Conservation (phyloP, 768 basidiomycete species). For the Lyophyllum atratum region DNA sequence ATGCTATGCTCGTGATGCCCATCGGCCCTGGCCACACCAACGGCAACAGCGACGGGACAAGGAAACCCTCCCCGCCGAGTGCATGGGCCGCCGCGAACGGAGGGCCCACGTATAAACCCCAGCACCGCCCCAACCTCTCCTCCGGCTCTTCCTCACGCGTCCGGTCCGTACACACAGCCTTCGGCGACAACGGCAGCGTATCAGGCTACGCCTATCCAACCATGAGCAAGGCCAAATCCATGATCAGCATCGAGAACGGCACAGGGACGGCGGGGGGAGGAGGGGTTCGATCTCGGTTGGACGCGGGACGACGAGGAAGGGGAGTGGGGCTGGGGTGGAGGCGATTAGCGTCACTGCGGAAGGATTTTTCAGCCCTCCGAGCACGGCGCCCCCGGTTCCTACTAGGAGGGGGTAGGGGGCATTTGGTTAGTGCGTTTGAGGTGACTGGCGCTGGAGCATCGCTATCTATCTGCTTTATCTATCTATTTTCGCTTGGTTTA, state of each 20-base stretch:
- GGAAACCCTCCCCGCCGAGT: constrained; percentile 30
- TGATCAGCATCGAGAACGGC: constrained; percentile 65
- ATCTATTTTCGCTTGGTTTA: background rate
- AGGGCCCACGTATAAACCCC: constrained; percentile 31
- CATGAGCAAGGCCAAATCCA: constrained; percentile 51
- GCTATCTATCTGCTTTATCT: background rate
- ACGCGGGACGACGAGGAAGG: constrained; percentile 60
- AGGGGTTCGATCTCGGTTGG: constrained; percentile 69
- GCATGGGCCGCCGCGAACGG: constrained; percentile 30
- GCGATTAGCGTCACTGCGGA: constrained; percentile 73
- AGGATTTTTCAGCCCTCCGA: constrained; percentile 74
- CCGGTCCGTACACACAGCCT: constrained; percentile 37
- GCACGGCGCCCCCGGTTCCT: constrained; percentile 35
- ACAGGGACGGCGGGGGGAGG: constrained; percentile 36
- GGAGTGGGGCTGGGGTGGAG: constrained; percentile 73
- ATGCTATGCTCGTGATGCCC: constrained; percentile 75
- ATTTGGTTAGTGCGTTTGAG: background rate
- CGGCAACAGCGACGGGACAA: constrained; percentile 6
- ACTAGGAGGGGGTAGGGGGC: background rate
- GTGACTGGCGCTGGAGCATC: background rate
- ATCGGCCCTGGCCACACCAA: constrained; percentile 44
- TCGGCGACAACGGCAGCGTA: constrained; percentile 22
- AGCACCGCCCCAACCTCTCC: constrained; percentile 39
- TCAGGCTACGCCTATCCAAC: constrained; percentile 21
- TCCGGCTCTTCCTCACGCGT: constrained; percentile 22